A percentile compares a stretch with the other conserved stretches of the same genome.
Conservation (phyloP, 495 filamentous ascomycete species). For the Acidomyces sp. region DNA sequence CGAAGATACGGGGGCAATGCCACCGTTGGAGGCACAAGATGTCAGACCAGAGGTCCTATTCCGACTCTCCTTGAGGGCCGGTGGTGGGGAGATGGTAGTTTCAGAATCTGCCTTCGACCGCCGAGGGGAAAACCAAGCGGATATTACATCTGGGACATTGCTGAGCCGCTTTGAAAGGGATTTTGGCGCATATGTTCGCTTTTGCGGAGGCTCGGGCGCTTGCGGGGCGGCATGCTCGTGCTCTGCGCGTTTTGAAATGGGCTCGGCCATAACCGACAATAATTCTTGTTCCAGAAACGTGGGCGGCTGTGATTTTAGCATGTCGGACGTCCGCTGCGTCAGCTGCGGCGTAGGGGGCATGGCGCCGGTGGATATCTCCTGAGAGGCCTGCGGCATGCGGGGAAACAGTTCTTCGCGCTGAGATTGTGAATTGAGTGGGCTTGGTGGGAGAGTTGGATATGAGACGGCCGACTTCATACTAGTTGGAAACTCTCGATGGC, state of each 20-base stretch:
- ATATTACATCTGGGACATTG: slow-evolving; percentile 22
- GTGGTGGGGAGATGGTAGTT: too few species aligned
- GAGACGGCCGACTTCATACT: neutral
- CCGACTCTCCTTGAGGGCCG: too few species aligned
- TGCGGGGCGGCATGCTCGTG: neutral
- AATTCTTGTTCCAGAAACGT: neutral
- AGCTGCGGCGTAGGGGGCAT: slow-evolving; percentile 18
- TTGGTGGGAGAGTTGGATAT: neutral
- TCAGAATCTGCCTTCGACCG: too few species aligned
- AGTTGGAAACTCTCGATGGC: too few species aligned
- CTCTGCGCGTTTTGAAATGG: neutral
- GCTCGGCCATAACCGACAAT: too few species aligned
- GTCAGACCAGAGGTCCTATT: too few species aligned
- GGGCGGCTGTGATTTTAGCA: neutral
- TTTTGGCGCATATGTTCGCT: slow-evolving; percentile 10
- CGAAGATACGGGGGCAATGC: too few species aligned
- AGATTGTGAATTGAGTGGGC: slow-evolving; percentile 1
- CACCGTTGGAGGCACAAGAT: too few species aligned
- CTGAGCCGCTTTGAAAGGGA: slow-evolving; percentile 7
- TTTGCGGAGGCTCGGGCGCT: neutral
- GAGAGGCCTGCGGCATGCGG: neutral
- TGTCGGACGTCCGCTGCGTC: slow-evolving; percentile 5
- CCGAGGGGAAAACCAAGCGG: slow-evolving; percentile 24
- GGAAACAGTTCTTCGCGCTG: neutral
- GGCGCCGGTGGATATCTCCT: neutral